These are phyloP conservation scores for Paramyrothecium roridum DNA, from an alignment of 2,329 filamentous ascomycete genomes.

Conservation along the genomic window DNA sequence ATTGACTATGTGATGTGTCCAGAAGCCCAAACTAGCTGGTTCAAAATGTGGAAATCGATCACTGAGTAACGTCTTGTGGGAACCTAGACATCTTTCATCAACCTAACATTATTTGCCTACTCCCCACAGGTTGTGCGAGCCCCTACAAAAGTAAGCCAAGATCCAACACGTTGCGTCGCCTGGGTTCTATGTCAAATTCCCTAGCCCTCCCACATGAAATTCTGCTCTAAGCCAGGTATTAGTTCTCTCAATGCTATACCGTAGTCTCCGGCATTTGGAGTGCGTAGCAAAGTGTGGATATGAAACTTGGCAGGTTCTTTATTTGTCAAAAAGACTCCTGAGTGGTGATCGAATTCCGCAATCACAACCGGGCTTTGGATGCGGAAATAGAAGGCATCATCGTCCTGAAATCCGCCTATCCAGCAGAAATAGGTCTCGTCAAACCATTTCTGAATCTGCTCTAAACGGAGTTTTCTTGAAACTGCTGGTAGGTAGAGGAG, in stretches of 20 bases:
- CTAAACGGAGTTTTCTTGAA: slow-evolving; percentile 46
- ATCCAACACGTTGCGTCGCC: no score
- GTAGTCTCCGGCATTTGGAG: slow-evolving; percentile 75
- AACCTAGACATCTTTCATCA: no score
- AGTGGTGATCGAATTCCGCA: slow-evolving; percentile 78
- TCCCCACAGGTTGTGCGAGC: no score
- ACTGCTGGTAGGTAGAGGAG: slow-evolving; percentile 71
- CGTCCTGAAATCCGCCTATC: slow-evolving; percentile 67
- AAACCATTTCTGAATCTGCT: slow-evolving; percentile 52
- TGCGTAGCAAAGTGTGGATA: slow-evolving; percentile 70
- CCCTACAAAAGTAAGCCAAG: no score
- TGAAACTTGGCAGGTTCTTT: slow-evolving; percentile 73
- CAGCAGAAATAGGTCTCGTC: slow-evolving; percentile 78
- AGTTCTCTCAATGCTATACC: slow-evolving; percentile 49
- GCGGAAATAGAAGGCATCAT: slow-evolving; percentile 74
- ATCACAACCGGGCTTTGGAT: slow-evolving; percentile 74
- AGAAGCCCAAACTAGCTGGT: no score
- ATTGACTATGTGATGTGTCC: no score
- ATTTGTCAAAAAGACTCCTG: slow-evolving; percentile 73
- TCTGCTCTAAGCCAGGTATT: slow-evolving; percentile 26
- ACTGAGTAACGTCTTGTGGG: no score
- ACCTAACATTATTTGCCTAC: no score
- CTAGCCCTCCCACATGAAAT: slow-evolving; percentile 16
- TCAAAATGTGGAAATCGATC: no score
- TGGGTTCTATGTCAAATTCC: no score